A percentile compares a stretch with the other conserved stretches of the same genome.
phyloP scores from a whole-genome alignment of 495 filamentous ascomycete genomes.

The Astrothelium macrocarpum region DNA sequence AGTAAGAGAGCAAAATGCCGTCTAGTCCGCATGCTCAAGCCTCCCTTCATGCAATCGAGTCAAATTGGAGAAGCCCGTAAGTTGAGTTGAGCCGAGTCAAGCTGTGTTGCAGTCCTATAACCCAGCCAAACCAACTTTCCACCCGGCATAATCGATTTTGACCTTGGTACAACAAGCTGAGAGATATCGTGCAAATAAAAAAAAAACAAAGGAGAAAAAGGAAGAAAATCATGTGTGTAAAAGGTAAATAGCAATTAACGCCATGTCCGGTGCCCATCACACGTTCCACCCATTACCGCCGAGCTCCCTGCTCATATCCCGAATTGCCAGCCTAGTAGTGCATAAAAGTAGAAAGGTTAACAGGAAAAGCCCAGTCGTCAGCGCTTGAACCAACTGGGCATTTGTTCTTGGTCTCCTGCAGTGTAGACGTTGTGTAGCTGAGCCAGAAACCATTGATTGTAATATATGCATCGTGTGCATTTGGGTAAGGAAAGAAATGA shows the following conservation, averaged over 20 bases:
- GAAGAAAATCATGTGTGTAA: background rate
- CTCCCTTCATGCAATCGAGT: background rate
- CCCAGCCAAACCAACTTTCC: background rate
- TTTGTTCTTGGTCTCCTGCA: background rate
- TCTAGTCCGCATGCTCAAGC: constrained; percentile 4
- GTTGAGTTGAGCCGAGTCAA: background rate
- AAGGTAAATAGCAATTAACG: background rate
- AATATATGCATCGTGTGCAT: background rate
- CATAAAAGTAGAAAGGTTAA: background rate
- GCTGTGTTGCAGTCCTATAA: background rate
- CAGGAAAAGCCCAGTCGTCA: background rate
- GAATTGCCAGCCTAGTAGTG: background rate
- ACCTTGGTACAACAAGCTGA: background rate
- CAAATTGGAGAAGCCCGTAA: background rate
- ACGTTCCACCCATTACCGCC: background rate
- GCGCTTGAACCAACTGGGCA: background rate
- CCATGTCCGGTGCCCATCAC: background rate
- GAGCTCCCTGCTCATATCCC: background rate
- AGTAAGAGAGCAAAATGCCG: background rate
- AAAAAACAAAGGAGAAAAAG: background rate
- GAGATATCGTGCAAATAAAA: background rate
- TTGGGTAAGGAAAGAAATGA: background rate
- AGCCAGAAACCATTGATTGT: background rate
- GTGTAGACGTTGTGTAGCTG: background rate
- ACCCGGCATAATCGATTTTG: too few species aligned